phyloP scores from a whole-genome alignment of 2,329 filamentous ascomycete genomes.

The Dactylellina cionopaga region DNA sequence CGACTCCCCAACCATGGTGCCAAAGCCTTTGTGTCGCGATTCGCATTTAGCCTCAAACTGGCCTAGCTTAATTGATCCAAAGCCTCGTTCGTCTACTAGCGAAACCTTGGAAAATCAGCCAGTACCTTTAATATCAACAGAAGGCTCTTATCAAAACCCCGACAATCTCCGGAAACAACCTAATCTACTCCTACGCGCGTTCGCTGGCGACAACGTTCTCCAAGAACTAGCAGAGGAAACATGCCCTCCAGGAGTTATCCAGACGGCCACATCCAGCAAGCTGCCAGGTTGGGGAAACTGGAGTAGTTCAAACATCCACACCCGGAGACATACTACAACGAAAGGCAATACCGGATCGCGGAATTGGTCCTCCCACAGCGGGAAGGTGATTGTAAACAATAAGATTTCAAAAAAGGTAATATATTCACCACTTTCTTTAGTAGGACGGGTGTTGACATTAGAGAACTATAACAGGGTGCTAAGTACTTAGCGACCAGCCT shows the following conservation, averaged over 20 bases:
- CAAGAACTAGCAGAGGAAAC: slow-evolving; percentile 81
- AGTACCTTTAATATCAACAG: slow-evolving; percentile 64
- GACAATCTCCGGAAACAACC: slow-evolving; percentile 32
- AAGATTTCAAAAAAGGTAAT: slow-evolving; percentile 83
- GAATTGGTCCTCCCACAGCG: slow-evolving; percentile 59
- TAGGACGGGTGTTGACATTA: slow-evolving; percentile 54
- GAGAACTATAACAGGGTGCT: slow-evolving; percentile 69
- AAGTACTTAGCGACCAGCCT: slow-evolving; percentile 86
- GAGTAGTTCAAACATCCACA: slow-evolving; percentile 72
- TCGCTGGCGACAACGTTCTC: slow-evolving; percentile 86
- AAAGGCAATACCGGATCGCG: slow-evolving; percentile 58
- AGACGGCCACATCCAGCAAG: slow-evolving; percentile 78
- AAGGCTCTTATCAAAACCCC: slow-evolving; percentile 54
- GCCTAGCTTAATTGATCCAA: no score
- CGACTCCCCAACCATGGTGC: not conserved
- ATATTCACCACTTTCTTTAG: slow-evolving; percentile 2
- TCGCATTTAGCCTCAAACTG: no score
- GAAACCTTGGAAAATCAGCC: no score
- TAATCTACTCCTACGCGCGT: slow-evolving; percentile 80
- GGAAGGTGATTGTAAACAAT: slow-evolving; percentile 86
- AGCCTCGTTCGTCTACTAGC: not conserved
- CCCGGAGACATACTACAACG: slow-evolving; percentile 55
- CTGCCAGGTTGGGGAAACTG: slow-evolving; percentile 94
- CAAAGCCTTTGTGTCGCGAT: not conserved
- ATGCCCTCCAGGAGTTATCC: slow-evolving; percentile 78